Conservation (phyloP, 2,329 filamentous ascomycete genomes). For the Neonectria faginata region DNA sequence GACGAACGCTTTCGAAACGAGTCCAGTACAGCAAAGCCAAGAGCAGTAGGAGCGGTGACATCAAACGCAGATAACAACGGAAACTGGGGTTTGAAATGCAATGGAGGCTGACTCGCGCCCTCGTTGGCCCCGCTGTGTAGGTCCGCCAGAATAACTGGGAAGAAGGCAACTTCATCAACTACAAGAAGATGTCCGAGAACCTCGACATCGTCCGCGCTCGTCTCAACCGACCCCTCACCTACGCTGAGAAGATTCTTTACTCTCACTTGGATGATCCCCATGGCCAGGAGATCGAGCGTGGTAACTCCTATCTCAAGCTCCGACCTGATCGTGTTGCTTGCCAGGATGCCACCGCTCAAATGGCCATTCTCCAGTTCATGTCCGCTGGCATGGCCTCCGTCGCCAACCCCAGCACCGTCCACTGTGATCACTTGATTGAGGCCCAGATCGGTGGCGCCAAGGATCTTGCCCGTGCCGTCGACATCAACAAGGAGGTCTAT, state of each 20-base stretch:
- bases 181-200: constrained; percentile 99
- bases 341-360: constrained; percentile 99
- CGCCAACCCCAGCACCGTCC: constrained; percentile 93
- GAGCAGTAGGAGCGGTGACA: not conserved
- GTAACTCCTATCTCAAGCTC: constrained; percentile 94
- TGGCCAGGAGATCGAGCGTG: constrained; percentile 95
- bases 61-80: not conserved
- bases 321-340: constrained; percentile 98
- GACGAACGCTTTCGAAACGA: not conserved
- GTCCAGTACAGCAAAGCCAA: not conserved
- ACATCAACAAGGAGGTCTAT: constrained; percentile 99
- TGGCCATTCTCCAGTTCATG: constrained; percentile 99
- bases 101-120: constrained; percentile 32
- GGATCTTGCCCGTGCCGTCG: constrained; percentile 90
- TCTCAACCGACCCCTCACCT: constrained; percentile 93
- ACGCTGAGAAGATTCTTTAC: constrained; percentile 98
- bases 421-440: constrained; percentile 99
- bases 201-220: constrained; percentile 88
- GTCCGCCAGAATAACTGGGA: constrained; percentile 98
- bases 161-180: constrained; percentile 98
- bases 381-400: constrained; percentile 96
- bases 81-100: not conserved
- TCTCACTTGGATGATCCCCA: constrained; percentile 98
- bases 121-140: constrained; percentile 48
- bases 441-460: constrained; percentile 92